Conservation (phyloP, 768 basidiomycete genomes). For the Tulasnella sp. region DNA sequence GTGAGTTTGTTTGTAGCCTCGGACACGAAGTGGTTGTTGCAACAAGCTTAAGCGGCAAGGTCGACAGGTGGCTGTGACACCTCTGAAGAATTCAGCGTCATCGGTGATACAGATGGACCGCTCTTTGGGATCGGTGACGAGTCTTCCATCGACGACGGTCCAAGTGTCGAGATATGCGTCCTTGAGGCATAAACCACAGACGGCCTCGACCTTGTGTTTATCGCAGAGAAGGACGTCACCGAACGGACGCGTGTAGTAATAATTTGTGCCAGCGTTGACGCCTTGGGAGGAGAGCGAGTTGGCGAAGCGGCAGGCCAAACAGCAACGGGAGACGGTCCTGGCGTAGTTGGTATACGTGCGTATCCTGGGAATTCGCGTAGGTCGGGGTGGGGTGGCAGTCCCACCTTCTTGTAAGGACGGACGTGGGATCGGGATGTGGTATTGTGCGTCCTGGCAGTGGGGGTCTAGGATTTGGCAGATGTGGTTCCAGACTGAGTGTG, state of each 20-base stretch:
- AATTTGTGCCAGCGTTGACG: not conserved
- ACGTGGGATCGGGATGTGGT: not conserved
- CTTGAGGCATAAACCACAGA: constrained; percentile 15
- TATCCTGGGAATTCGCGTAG: not conserved
- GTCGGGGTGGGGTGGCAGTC: not conserved
- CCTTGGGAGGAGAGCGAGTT: not conserved
- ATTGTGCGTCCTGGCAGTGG: not conserved
- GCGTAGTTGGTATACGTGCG: constrained; percentile 3
- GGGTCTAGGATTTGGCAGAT: constrained; percentile 1
- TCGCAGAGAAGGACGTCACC: not conserved
- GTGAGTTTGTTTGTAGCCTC: not conserved
- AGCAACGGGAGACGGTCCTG: constrained; percentile 5
- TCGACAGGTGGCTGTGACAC: constrained; percentile 12
- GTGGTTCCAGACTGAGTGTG: not conserved
- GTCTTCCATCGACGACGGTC: not conserved
- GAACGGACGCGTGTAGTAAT: constrained; percentile 3
- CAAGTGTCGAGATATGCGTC: not conserved
- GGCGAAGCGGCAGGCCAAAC: not conserved
- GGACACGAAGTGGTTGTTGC: not conserved
- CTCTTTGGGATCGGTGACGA: not conserved
- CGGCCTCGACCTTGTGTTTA: not conserved
- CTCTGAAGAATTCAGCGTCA: constrained; percentile 5
- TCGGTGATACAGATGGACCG: constrained; percentile 3
- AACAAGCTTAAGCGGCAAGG: not conserved
- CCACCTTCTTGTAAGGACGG: not conserved